Conservation (phyloP, 768 basidiomycete genomes). For the Tephrocybe sp. region DNA sequence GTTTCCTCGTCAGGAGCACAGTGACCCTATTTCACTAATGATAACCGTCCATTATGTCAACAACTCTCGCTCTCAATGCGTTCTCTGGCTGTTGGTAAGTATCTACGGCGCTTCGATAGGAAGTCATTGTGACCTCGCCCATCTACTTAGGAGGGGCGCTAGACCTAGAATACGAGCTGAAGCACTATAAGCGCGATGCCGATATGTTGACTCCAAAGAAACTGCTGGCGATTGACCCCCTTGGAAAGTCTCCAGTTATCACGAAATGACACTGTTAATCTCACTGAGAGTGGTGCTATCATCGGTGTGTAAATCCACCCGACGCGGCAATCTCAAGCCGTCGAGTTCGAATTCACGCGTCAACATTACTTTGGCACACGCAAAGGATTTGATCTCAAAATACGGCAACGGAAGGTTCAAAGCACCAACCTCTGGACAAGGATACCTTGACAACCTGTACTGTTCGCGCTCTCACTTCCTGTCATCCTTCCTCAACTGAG, state of each 20-base stretch:
- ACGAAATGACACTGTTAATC: conserved; percentile 36
- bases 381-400: conserved; percentile 20
- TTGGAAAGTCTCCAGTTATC: conserved; percentile 42
- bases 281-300: conserved; percentile 31
- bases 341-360: no score
- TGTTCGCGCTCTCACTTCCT: conserved; percentile 4
- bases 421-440: conserved; percentile 8
- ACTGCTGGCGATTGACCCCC: conserved; percentile 31
- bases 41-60: no score
- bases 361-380: no score
- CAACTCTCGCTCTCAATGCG: conserved; percentile 45
- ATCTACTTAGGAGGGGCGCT: no score
- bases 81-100: conserved; percentile 42
- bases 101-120: no score
- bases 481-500: conserved; percentile 12
- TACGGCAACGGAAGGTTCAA: conserved; percentile 17
- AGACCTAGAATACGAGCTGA: conserved; percentile 43
- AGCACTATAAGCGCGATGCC: conserved; percentile 27
- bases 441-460: conserved; percentile 19
- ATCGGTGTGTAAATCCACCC: conserved; percentile 13
- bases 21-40: no score
- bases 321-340: not conserved
- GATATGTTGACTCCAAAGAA: conserved; percentile 32
- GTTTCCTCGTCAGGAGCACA: no score
- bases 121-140: no score